Conservation (phyloP, 148 eudicot genomes). For the Rhododendron simsii region DNA sequence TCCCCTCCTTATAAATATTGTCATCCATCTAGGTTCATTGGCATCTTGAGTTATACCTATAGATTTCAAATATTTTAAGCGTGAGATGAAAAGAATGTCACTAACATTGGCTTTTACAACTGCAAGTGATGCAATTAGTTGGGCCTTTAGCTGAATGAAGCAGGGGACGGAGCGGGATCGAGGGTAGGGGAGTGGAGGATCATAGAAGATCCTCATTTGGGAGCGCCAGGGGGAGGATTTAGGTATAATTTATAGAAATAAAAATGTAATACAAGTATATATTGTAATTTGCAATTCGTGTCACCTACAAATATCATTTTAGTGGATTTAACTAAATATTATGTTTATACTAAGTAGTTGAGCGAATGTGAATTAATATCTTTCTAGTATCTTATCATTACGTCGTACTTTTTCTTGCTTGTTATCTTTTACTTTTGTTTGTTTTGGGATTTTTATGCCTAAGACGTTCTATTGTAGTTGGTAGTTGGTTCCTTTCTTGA, state of each 20-base stretch:
- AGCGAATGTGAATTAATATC: not conserved
- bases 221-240: not conserved
- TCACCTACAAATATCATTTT: not conserved
- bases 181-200: not conserved
- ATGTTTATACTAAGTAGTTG: not conserved
- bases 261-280: too few relatives aligned
- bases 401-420: not conserved
- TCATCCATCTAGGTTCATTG: not conserved
- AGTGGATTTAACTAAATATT: not conserved
- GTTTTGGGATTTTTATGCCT: not conserved
- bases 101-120: not conserved
- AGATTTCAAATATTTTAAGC: not conserved
- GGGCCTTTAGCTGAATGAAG: not conserved
- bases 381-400: not conserved
- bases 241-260: too few relatives aligned
- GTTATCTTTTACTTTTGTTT: not conserved
- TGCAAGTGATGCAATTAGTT: not conserved
- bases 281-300: not conserved
- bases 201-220: not conserved
- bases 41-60: not conserved
- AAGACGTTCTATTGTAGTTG: not conserved
- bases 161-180: not conserved
- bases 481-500: not conserved
- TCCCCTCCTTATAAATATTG: not conserved
- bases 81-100: not conserved